Evolutionary conservation across 306 rosid species (phyloP).

Genomic region (Acacia acuminata): DNA sequence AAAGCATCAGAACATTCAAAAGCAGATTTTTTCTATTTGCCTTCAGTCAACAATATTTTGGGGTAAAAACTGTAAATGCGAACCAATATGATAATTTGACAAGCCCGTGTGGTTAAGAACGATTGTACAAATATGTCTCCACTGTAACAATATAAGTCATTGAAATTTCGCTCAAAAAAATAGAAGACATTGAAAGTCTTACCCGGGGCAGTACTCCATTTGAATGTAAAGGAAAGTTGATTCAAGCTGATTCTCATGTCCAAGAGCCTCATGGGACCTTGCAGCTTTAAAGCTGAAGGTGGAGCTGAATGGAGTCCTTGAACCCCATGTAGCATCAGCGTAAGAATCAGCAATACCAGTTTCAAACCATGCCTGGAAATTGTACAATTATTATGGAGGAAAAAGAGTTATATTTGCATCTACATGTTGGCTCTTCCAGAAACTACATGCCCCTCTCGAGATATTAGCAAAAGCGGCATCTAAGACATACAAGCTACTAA

Average conservation of each 20-base stretch:
- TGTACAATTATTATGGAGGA: slow-evolving; percentile 27
- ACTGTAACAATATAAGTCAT: slow-evolving; percentile 25
- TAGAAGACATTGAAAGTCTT: slow-evolving; percentile 33
- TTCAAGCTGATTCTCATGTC: slow-evolving; percentile 72
- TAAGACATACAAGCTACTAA: slow-evolving; percentile 15
- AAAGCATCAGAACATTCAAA: not conserved
- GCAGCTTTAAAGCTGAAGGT: slow-evolving; percentile 58
- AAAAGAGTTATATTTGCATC: slow-evolving; percentile 27
- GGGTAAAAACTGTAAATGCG: not conserved
- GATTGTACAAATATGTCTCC: slow-evolving; percentile 20
- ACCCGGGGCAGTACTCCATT: slow-evolving; percentile 98
- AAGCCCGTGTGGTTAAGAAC: not conserved
- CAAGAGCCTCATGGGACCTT: slow-evolving; percentile 54
- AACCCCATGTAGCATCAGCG: slow-evolving; percentile 63
- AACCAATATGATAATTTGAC: slow-evolving; percentile 19
- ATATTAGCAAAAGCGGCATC: slow-evolving; percentile 23
- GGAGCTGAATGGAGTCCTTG: slow-evolving; percentile 70
- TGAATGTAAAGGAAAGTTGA: slow-evolving; percentile 93
- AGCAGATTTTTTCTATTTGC: not conserved
- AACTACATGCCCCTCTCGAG: slow-evolving; percentile 18
- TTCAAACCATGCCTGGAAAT: slow-evolving; percentile 97
- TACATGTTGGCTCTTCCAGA: slow-evolving; percentile 13
- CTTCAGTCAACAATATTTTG: not conserved
- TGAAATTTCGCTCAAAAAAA: not conserved
- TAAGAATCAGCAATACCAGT: slow-evolving; percentile 66